phyloP scores from a whole-genome alignment of 2,329 filamentous ascomycete genomes.

The Fusarium staphyleae region DNA sequence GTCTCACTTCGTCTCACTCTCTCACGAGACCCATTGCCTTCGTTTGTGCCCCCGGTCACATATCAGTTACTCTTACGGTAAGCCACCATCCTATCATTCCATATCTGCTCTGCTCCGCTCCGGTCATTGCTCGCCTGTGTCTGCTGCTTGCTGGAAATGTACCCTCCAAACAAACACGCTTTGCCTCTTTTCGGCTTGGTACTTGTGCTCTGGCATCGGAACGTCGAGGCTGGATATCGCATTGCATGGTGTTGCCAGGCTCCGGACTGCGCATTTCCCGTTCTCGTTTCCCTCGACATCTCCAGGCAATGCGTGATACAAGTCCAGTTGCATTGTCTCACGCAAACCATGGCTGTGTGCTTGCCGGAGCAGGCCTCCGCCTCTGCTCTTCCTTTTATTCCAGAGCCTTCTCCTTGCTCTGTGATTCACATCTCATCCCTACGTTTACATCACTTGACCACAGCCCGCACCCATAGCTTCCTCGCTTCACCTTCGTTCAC shows the following conservation, averaged over 20 bases:
- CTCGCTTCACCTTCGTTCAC: conserved; percentile 15
- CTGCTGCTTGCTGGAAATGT: not conserved
- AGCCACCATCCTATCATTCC: conserved; percentile 4
- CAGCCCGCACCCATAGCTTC: not conserved
- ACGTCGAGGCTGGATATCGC: conserved; percentile 19
- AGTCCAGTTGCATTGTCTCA: conserved; percentile 41
- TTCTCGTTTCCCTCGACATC: conserved; percentile 24
- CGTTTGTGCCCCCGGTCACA: conserved; percentile 32
- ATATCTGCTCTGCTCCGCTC: not conserved
- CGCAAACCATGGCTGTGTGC: conserved; percentile 39
- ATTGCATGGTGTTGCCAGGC: conserved; percentile 30
- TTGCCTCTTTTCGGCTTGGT: conserved; percentile 13
- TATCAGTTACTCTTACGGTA: conserved; percentile 29
- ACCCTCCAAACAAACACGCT: conserved; percentile 4
- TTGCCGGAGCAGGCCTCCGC: conserved; percentile 19
- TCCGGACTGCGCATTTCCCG: conserved; percentile 17
- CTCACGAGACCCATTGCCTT: conserved; percentile 31
- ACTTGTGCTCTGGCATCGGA: conserved; percentile 10
- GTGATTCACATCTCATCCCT: conserved; percentile 25
- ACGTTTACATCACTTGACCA: conserved; percentile 9
- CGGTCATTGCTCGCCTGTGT: not conserved
- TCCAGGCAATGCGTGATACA: conserved; percentile 35
- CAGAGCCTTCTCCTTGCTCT: not conserved
- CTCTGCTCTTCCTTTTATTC: conserved; percentile 22
- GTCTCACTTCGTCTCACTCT: conserved; percentile 30